Evolutionary conservation across 2,329 filamentous ascomycete genomes (phyloP), one percentile per base, ranked within the genome.

Genomic region (Monilinia laxa): DNA sequence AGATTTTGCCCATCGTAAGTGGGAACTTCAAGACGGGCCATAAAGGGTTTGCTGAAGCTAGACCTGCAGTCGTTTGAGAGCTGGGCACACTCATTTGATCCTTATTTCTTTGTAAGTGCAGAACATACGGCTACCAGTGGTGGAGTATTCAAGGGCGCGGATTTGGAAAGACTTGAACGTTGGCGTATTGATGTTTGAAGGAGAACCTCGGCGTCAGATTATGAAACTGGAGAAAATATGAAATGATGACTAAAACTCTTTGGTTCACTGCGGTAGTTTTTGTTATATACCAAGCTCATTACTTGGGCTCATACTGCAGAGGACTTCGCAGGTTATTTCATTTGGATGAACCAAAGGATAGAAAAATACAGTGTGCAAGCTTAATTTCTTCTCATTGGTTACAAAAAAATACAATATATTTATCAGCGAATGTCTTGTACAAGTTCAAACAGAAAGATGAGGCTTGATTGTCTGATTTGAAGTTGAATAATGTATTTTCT

Each of bases 1-100:
- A 58, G 10, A 14, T n/a, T 18, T 25, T 28, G n/a, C 53, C 62
- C 5, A 10, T 49, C 9, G 28, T 23, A 25, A 28, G 45, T n/a
- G 62, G 42, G 23, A 42, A 64, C 20, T 31, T 57, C 10, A 64
- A 64, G 28, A 40, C 58, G n/a, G 53, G 31, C 23, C 53, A 54
- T 42, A n/a, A 35, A n/a, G 59, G 45, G 5, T 20, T 51, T 2
- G 28, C 42, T 38, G 28, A 60, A 49, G 57, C 49, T 42, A 51
- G 9, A 20, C 57, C 28, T 51, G 38, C 45, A 4, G 45, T 60
- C 16, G 45, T 60, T 60, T 60, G 31, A 51, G 28, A 55, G 18
- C 31, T 14, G 7, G 31, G 14, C 2, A 38, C 45, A 51, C 57
- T 60, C 45, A 25, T 60, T 60, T 60, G 3, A 20, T 25, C 28